These are phyloP conservation scores for Eutrema yunnanense DNA, from an alignment of 345 rosid genomes.

Conservation along the genomic window DNA sequence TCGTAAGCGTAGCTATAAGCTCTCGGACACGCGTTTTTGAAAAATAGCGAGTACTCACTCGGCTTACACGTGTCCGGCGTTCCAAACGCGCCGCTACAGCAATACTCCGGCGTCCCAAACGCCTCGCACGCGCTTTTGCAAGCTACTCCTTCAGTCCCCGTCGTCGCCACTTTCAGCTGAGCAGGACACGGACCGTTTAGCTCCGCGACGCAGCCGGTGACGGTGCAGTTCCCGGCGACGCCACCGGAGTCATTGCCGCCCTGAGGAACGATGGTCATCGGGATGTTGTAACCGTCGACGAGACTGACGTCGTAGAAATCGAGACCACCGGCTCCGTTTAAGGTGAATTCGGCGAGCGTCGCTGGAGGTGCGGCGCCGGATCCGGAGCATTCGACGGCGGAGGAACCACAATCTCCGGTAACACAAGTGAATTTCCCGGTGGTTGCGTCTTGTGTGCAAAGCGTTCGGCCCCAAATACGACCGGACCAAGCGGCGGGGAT, in stretches of 20 bases:
- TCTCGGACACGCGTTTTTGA: constrained; percentile 51
- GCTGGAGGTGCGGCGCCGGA: constrained; percentile 53
- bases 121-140: constrained; percentile 68
- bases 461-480: constrained; percentile 65
- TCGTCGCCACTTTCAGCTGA: constrained; percentile 37
- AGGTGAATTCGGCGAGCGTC: constrained; percentile 53
- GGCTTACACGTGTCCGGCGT: constrained; percentile 56
- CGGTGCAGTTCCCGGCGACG: constrained; percentile 36
- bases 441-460: constrained; percentile 46
- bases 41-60: constrained; percentile 40
- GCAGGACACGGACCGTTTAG: constrained; percentile 49
- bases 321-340: constrained; percentile 39
- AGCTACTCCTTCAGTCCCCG: constrained; percentile 33
- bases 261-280: constrained; percentile 44
- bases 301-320: constrained; percentile 71
- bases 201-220: constrained; percentile 49
- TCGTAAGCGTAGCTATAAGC: constrained; percentile 70
- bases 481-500: constrained; percentile 61
- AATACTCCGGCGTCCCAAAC: constrained; percentile 47
- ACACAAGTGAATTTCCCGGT: constrained; percentile 55
- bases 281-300: constrained; percentile 71
- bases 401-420: constrained; percentile 57
- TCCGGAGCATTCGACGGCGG: constrained; percentile 44
- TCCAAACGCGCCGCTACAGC: constrained; percentile 54
- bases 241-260: constrained; percentile 37